phyloP scores from a whole-genome alignment of 306 rosid species.

The Prunus mira region DNA sequence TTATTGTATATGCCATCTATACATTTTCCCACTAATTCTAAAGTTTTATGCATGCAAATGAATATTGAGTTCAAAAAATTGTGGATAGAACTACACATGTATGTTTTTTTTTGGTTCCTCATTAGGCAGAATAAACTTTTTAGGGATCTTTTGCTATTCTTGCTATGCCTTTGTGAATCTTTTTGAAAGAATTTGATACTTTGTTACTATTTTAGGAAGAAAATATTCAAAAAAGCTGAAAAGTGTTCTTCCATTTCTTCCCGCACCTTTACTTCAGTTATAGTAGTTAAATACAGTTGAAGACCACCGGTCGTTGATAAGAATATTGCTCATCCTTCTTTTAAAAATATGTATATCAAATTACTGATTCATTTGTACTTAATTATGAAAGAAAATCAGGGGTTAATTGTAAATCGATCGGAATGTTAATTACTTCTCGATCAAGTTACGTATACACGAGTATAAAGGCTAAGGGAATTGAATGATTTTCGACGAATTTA shows the following conservation, averaged over 20 bases:
- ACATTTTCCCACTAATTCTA: neutral
- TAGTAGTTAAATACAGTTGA: slow-evolving; percentile 70
- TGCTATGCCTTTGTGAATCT: neutral
- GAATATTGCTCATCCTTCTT: slow-evolving; percentile 14
- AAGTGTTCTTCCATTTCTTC: slow-evolving; percentile 16
- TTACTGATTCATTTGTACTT: neutral
- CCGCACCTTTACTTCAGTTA: slow-evolving; percentile 50
- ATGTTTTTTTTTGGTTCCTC: too few species aligned
- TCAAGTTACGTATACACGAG: too few species aligned
- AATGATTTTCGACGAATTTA: too few species aligned
- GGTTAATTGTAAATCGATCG: too few species aligned
- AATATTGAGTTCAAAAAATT: too few species aligned
- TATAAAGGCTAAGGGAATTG: too few species aligned
- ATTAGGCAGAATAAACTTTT: too few species aligned
- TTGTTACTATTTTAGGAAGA: neutral
- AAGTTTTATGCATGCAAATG: too few species aligned
- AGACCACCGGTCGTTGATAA: slow-evolving; percentile 5
- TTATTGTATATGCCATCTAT: neutral
- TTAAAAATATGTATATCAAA: neutral
- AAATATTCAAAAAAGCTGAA: neutral
- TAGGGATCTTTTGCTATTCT: neutral
- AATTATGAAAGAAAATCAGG: too few species aligned
- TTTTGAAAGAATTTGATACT: neutral
- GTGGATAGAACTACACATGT: too few species aligned
- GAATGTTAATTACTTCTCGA: too few species aligned